Base-by-base conservation (phyloP, 148 eudicot species). In the Rhododendron williamsianum region DNA sequence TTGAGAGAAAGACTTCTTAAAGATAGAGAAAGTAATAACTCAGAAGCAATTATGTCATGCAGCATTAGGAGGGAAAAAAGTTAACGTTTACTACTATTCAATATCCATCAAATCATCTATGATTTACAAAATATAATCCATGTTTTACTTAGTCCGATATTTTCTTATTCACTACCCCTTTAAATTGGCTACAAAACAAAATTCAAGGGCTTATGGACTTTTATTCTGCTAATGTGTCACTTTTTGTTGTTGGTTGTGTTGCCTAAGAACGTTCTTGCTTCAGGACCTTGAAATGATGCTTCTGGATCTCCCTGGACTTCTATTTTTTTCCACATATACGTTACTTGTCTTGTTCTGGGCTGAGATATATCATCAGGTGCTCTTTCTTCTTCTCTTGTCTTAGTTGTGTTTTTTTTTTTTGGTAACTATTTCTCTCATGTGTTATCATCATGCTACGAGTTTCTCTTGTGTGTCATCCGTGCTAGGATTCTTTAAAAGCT, bases 291-390 rank as follows among this genome's bases (percentile, higher is more conserved):
- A 91, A 82, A 85, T 93, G 88, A 84, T 92, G 80, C 89, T 94
- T 46, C 69, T 94, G 83, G 98, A 94, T 89, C 89, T 93, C 82
- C 98, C 93, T 10, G 95, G 95, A 38, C 93, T 94, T 90, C 93
- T 94, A 82, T 93, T 93, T 87, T 93, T 94, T 76, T 94, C 98
- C 9, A 93, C 94, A 36, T 94, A 94, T 84, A 93, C 95, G 9
- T 87, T 94, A 80, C 92, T 94, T 15, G 91, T 94, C 85, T 89
- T 94, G 84, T 69, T 94, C 83, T 94, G 98, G 98, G 98, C 95
- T 23, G 98, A 94, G 90, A 94, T 94, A 88, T 94, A 93, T 86
- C 93, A 92, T 87, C 93, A 94, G 95, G 95, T 93, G 83, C 81
- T 84, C 41, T 30, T 4, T 41, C 46, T 38, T 43, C 21, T 54